Evolutionary conservation across 345 rosid species (phyloP).

Genomic region (Cardiospermum halicacabum): DNA sequence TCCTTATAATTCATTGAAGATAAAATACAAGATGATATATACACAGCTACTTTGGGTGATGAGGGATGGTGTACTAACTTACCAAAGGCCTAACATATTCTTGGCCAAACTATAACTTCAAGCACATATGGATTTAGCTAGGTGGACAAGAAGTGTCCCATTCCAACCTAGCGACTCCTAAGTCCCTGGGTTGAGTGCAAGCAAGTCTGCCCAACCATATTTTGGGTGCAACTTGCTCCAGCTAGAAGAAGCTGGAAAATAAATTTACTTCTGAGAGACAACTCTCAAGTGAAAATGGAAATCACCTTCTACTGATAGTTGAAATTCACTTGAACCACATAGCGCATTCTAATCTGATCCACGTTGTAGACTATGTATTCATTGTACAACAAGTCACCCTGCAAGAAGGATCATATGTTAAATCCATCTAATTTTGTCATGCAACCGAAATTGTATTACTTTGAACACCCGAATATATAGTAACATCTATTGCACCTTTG

Average conservation of each 20-base stretch:
- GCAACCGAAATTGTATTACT: background rate
- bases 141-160: no score
- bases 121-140: no score
- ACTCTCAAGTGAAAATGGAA: background rate
- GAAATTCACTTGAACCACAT: constrained; percentile 73
- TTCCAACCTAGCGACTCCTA: no score
- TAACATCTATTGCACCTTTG: constrained; percentile 25
- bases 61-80: background rate
- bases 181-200: no score
- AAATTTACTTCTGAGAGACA: no score
- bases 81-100: background rate
- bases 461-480: no score
- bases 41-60: no score
- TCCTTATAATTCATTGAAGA: no score
- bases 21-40: no score
- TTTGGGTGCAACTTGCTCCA: no score
- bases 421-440: background rate
- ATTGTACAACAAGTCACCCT: constrained; percentile 66
- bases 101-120: background rate
- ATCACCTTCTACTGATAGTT: constrained; percentile 22
- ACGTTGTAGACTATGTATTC: constrained; percentile 85
- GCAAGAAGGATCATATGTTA: constrained; percentile 21
- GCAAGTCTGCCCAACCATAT: no score
- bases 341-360: constrained; percentile 77
- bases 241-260: no score